Base-by-base conservation (phyloP, 768 basidiomycete genomes). In the Leccinum fibrillosum region DNA sequence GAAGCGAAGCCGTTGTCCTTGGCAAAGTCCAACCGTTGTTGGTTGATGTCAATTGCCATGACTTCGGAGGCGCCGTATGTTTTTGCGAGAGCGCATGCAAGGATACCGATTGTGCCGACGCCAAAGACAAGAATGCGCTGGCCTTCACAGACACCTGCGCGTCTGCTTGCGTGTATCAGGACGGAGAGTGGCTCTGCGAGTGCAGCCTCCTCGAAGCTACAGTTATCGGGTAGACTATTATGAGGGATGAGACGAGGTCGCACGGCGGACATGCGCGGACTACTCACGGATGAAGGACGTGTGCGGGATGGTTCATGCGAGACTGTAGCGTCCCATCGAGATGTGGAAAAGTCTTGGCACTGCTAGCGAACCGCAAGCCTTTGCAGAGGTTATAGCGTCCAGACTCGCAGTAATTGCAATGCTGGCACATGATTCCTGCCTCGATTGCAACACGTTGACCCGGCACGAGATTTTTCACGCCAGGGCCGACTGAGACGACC, bases 121-220 rank as follows among this genome's bases (percentile, higher is more conserved):
- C 96, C 96, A 62, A 94, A 89, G 53, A 98, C 89, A 61, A 97
- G 86, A 49, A 96, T 85, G 52, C 84, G 78, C 57, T 91, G 85
- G 32, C 86, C 86, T 8, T 79, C 66, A 34, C 63, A 56, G 57
- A 78, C 72, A 48, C 70, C 49, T 8, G 78, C 78, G 39, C 84
- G 80, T 44, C 80, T 76, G 6, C 77, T 74, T 28, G 84, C 84
- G 59, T 86, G 84, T 53, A 96, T 80, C 65, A 95, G 81, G 65
- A 98, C 96, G 48, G 91, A 92, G 58, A 98, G 87, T 25, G 96
- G 96, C 71, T 98, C 96, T 9, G 94, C 93, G 58, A 98, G 82
- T 6, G 94, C 86, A 19, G 90, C 95, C 63, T 85, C 82, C 62
- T 93, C 89, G 66, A 86, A 92, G 37, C 87, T 80, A 70, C 86